A percentile compares a stretch with the other conserved stretches of the same genome.
These are phyloP conservation scores for Castanea crenata DNA, from an alignment of 306 rosid genomes.

Conservation along the genomic window DNA sequence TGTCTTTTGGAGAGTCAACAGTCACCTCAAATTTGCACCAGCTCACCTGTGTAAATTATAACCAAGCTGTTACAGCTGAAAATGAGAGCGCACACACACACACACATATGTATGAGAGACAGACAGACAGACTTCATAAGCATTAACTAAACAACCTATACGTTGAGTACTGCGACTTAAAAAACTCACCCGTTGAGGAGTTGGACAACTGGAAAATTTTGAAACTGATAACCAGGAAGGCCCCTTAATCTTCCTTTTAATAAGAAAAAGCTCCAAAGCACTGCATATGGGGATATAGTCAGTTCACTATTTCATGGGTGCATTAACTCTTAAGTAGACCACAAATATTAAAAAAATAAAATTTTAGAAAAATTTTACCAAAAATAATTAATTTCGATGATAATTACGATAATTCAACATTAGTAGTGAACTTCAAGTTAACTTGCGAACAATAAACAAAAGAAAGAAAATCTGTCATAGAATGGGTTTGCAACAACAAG, in stretches of 20 bases:
- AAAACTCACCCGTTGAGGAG: constrained; percentile 73
- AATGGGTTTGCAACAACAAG: too few relatives aligned
- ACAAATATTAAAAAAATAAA: background rate
- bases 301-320: constrained; percentile 9
- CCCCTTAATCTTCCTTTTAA: constrained; percentile 89
- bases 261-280: constrained; percentile 80
- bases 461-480: background rate
- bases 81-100: background rate
- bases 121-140: background rate
- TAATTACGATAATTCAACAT: background rate
- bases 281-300: constrained; percentile 55
- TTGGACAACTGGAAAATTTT: constrained; percentile 45
- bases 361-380: background rate
- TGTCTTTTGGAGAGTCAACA: constrained; percentile 72
- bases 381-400: background rate
- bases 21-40: constrained; percentile 97
- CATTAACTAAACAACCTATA: constrained; percentile 9
- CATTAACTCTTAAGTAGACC: background rate
- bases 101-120: too few relatives aligned
- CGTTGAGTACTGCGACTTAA: background rate
- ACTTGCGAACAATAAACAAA: background rate
- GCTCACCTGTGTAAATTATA: constrained; percentile 66
- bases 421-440: background rate
- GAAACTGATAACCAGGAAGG: constrained; percentile 85
- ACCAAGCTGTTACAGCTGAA: constrained; percentile 22